Evolutionary conservation across 148 eudicot species (phyloP).

Genomic region (Chenopodium formosanum): DNA sequence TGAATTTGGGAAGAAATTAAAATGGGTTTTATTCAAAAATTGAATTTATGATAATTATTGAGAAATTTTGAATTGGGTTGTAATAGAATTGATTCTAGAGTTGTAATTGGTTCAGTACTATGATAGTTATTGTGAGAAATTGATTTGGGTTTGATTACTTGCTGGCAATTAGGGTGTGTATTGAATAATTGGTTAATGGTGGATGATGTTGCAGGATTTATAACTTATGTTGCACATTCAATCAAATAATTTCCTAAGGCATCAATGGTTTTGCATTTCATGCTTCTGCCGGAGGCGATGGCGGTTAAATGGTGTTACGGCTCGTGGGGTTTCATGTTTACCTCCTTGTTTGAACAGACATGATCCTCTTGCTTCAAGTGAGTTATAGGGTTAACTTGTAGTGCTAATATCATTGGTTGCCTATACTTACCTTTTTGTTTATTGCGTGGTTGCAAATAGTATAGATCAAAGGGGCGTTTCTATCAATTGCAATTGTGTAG

Average conservation of each 20-base stretch:
- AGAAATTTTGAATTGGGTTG: not conserved
- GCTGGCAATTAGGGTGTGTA: not conserved
- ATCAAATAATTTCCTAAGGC: constrained; percentile 37
- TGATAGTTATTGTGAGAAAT: not conserved
- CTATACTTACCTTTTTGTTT: not conserved
- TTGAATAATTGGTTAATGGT: not conserved
- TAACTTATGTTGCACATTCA: constrained; percentile 40
- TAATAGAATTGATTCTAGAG: not conserved
- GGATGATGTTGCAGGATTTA: constrained; percentile 30
- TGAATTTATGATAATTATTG: not conserved
- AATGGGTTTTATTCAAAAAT: not conserved
- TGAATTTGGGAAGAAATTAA: not conserved
- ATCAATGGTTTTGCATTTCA: constrained; percentile 35
- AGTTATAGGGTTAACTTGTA: constrained; percentile 4
- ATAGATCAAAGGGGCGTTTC: not conserved
- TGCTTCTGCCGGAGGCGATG: constrained; percentile 30
- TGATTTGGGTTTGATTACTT: not conserved
- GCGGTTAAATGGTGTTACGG: constrained; percentile 29
- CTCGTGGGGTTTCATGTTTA: constrained; percentile 32
- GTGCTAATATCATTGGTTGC: not conserved
- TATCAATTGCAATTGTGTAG: too few species aligned
- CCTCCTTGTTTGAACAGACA: constrained; percentile 31
- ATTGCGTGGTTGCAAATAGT: not conserved
- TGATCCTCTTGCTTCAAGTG: constrained; percentile 26
- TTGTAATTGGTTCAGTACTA: not conserved